Percentiles rank a stretch among this genome's conserved stretches.
Evolutionary conservation across 1,139 yeast genomes (phyloP).

Genomic region (Arxiozyma slooffiae): DNA sequence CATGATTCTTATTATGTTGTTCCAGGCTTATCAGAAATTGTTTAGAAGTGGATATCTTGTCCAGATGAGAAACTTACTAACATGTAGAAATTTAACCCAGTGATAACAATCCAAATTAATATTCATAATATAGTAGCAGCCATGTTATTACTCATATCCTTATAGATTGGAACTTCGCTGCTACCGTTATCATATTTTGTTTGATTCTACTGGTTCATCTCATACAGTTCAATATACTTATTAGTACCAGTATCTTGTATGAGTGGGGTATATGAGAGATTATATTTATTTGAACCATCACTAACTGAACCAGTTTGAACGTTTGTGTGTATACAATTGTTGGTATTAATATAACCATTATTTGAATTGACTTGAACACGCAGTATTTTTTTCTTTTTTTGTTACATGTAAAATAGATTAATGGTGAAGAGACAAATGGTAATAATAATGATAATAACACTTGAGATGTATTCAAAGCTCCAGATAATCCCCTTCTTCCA

Average conservation of each 20-base stretch:
- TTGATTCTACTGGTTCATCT: constrained; percentile 12
- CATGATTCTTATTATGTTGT: too few species aligned
- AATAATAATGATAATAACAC: constrained; percentile 59
- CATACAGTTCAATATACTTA: constrained; percentile 11
- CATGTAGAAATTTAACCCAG: constrained; percentile 67
- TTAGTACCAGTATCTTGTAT: background rate
- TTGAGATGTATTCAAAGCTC: constrained; percentile 64
- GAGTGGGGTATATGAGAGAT: background rate
- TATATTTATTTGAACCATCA: background rate
- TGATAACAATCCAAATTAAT: constrained; percentile 62
- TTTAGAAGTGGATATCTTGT: constrained; percentile 47
- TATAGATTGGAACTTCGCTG: constrained; percentile 17
- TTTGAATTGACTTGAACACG: constrained; percentile 34
- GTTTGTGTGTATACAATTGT: constrained; percentile 4
- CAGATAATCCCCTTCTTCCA: constrained; percentile 62
- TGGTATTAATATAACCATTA: too few species aligned
- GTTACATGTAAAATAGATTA: constrained; percentile 58
- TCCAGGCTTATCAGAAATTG: too few species aligned
- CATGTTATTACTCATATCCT: constrained; percentile 61
- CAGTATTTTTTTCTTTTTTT: constrained; percentile 52
- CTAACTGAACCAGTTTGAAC: background rate
- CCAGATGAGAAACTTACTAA: constrained; percentile 63
- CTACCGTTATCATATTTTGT: background rate
- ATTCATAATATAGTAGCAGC: constrained; percentile 49
- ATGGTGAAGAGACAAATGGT: constrained; percentile 69